A percentile compares a stretch with the other conserved stretches of the same genome.
Conservation (phyloP, 23 red algal species). For the Gracilaria gracilis region DNA sequence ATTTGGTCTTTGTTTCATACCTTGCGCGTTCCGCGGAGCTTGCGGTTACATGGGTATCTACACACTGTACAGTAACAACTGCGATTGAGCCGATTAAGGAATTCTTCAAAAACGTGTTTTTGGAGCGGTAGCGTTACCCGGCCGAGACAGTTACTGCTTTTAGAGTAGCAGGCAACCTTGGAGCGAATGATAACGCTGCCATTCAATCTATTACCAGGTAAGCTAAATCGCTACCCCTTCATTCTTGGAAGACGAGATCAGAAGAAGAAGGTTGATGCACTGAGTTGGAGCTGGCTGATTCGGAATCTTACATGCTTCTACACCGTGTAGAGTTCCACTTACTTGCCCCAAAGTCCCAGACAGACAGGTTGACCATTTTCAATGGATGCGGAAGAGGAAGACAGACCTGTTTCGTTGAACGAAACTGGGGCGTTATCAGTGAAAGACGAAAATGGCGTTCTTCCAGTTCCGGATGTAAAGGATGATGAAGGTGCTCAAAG, state of each 20-base stretch:
- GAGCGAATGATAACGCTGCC: too few relatives aligned
- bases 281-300: too few relatives aligned
- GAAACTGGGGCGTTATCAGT: not conserved
- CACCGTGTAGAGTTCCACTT: too few relatives aligned
- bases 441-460: not conserved
- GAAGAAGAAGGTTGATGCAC: not conserved
- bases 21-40: too few relatives aligned
- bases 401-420: not conserved
- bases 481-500: not conserved
- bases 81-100: not conserved
- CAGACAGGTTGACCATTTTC: not conserved
- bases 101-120: not conserved
- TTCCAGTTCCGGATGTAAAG: not conserved
- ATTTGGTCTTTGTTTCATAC: too few relatives aligned
- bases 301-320: not conserved
- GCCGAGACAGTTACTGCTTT: too few relatives aligned
- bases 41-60: too few relatives aligned
- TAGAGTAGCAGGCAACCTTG: too few relatives aligned
- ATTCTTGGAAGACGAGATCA: not conserved
- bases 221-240: too few relatives aligned
- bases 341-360: not conserved
- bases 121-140: not conserved
- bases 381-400: not conserved
- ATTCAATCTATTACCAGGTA: too few relatives aligned
- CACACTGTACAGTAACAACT: too few relatives aligned